Evolutionary conservation across 345 rosid species (phyloP).

Genomic region (Brassica napus): Da-Ae NC_063451.1:2353001-2353500

Average conservation of each 20-base stretch:
- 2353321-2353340: not conserved
- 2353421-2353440: slow-evolving; percentile 16
- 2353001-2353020: slow-evolving; percentile 1
- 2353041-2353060: not conserved
- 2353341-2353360: not conserved
- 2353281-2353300: not conserved
- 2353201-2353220: slow-evolving; percentile 7
- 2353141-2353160: slow-evolving; percentile 20
- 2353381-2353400: slow-evolving; percentile 27
- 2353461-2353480: not conserved
- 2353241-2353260: not conserved
- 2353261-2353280: not conserved
- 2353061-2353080: not conserved
- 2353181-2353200: not conserved
- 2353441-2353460: slow-evolving; percentile 23
- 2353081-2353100: not conserved
- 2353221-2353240: not conserved
- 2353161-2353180: not conserved
- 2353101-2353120: slow-evolving; percentile 18
- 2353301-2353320: not conserved
- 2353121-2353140: slow-evolving; percentile 36
- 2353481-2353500: not conserved
- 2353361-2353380: slow-evolving; percentile 15
- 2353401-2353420: slow-evolving; percentile 28
- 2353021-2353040: not conserved